These are phyloP conservation scores for Coffea canephora DNA, from an alignment of 257 asterid genomes.

Conservation along the genomic window DNA sequence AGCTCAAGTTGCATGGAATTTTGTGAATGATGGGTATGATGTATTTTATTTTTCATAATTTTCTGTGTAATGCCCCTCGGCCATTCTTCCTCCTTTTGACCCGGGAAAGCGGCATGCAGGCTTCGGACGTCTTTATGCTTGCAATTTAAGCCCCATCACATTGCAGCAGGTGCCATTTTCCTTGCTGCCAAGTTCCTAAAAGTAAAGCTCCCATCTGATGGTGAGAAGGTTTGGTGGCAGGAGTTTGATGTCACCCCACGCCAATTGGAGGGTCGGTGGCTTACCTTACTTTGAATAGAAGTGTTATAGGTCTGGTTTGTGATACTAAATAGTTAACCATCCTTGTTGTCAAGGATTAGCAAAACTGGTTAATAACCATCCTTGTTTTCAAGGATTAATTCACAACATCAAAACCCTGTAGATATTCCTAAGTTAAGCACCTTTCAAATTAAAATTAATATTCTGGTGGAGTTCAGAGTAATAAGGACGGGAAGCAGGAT, in stretches of 20 bases:
- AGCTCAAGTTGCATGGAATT: conserved; percentile 99
- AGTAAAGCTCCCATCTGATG: conserved; percentile 96
- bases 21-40: conserved; percentile 95
- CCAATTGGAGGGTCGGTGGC: conserved; percentile 94
- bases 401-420: background rate
- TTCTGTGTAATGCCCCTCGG: conserved; percentile 35
- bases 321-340: conserved; percentile 19
- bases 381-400: background rate
- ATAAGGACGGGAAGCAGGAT: background rate
- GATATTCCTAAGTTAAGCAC: background rate
- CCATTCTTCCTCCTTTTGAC: conserved; percentile 25
- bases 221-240: conserved; percentile 99
- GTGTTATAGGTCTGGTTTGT: conserved; percentile 24
- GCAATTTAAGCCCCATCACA: conserved; percentile 99
- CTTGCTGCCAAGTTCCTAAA: conserved; percentile 99
- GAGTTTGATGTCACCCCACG: conserved; percentile 99
- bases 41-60: conserved; percentile 30
- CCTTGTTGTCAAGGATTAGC: background rate
- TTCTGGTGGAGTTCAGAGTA: background rate
- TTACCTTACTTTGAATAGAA: conserved; percentile 41
- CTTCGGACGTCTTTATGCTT: conserved; percentile 91
- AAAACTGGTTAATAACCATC: background rate
- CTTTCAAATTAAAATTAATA: background rate
- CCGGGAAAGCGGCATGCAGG: conserved; percentile 33
- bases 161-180: conserved; percentile 99